Conservation (phyloP, 371 early-diverging fungal species). For the Syncephalastrum monosporum region DNA sequence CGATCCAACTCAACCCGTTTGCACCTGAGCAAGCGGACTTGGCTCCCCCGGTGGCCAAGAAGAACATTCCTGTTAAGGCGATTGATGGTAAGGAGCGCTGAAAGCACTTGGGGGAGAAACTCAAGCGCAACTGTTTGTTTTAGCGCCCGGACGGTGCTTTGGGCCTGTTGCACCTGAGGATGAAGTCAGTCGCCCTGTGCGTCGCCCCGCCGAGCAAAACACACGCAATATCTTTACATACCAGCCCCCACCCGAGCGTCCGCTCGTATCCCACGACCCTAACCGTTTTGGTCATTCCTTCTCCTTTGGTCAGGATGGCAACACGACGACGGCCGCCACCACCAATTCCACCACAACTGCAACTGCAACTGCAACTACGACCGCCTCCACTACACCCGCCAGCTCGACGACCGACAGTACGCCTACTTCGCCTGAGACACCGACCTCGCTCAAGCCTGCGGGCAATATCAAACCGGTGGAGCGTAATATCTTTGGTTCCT, state of each 20-base stretch:
- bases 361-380: too few relatives aligned
- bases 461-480: too few relatives aligned
- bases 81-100: conserved; percentile 6
- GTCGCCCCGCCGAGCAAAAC: conserved; percentile 25
- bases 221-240: conserved; percentile 45
- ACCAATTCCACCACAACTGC: neutral
- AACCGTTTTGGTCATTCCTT: conserved; percentile 31
- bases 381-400: too few relatives aligned
- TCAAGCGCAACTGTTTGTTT: neutral
- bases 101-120: neutral
- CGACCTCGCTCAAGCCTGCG: too few relatives aligned
- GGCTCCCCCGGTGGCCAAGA: conserved; percentile 20
- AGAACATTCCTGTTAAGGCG: neutral
- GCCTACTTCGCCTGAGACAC: too few relatives aligned
- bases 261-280: conserved; percentile 31
- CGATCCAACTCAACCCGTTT: conserved; percentile 21
- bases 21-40: conserved; percentile 15
- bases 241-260: conserved; percentile 31
- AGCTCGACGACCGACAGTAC: too few relatives aligned
- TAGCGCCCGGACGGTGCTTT: conserved; percentile 39
- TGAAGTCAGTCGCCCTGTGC: conserved; percentile 26
- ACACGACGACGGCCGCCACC: conserved; percentile 4
- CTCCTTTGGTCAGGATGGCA: conserved; percentile 28
- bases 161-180: conserved; percentile 43
- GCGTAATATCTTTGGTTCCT: conserved; percentile 1